A percentile compares a stretch with the other conserved stretches of the same genome.
phyloP scores from a whole-genome alignment of 106 monocot species.

The Ottelia alismoides region DNA sequence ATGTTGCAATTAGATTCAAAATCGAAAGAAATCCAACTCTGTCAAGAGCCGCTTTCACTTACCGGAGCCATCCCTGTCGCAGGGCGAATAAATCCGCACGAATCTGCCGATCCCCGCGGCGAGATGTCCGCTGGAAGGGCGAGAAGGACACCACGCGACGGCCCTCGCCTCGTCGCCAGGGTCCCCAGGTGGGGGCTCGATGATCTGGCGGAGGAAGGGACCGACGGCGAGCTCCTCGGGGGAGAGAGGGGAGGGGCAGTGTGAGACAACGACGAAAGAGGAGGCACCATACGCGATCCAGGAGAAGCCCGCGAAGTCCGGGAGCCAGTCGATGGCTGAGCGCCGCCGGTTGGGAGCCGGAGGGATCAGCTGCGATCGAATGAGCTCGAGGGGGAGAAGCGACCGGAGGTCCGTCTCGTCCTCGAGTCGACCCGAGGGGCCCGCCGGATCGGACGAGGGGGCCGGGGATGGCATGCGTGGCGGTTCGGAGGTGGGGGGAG shows the following conservation, averaged over 20 bases:
- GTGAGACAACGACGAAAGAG: constrained; percentile 58
- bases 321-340: constrained; percentile 71
- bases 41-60: too few species aligned
- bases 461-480: too few species aligned
- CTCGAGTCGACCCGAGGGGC: too few species aligned
- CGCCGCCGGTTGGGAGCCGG: constrained; percentile 48
- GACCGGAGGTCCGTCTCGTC: constrained; percentile 4
- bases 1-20: too few species aligned
- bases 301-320: constrained; percentile 63
- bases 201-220: constrained; percentile 68
- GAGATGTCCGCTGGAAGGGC: constrained; percentile 48
- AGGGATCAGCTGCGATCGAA: constrained; percentile 39
- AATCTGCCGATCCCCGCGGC: constrained; percentile 35
- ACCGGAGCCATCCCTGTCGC: constrained; percentile 8
- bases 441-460: too few species aligned
- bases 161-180: constrained; percentile 21
- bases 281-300: constrained; percentile 86
- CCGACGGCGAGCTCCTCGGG: constrained; percentile 14
- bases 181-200: constrained; percentile 31
- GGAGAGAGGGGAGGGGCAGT: constrained; percentile 49
- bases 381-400: constrained; percentile 31
- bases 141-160: constrained; percentile 58
- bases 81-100: constrained; percentile 39
- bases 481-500: too few species aligned
- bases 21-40: too few species aligned